Conservation (phyloP, 805 yeast genomes). For the Grigorovia jiainica region DNA sequence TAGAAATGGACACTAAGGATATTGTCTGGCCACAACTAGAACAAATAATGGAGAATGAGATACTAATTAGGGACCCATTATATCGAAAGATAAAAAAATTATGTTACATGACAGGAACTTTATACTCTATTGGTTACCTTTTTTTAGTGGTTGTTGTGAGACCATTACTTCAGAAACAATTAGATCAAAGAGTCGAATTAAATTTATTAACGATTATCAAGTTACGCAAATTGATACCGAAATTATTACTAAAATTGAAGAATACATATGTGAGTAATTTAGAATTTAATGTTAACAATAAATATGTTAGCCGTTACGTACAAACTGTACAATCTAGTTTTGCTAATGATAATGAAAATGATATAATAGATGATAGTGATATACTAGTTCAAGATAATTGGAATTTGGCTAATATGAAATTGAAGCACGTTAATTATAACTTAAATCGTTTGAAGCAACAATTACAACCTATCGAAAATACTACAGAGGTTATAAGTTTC, state of each 20-base stretch:
- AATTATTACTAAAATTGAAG: constrained; percentile 19
- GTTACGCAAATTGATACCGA: constrained; percentile 22
- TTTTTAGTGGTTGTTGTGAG: constrained; percentile 22
- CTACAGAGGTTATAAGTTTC: constrained; percentile 22
- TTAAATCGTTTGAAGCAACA: constrained; percentile 22
- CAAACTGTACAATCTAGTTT: constrained; percentile 16
- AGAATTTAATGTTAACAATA: constrained; percentile 32
- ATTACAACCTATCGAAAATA: constrained; percentile 5
- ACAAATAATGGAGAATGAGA: constrained; percentile 6
- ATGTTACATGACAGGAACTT: constrained; percentile 25
- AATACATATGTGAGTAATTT: constrained; percentile 34
- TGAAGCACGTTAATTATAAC: constrained; percentile 23
- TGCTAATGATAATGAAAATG: constrained; percentile 12
- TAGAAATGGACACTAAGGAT: background rate
- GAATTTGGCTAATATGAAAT: constrained; percentile 17
- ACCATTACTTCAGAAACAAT: constrained; percentile 34
- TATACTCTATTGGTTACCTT: constrained; percentile 14
- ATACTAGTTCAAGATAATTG: constrained; percentile 4
- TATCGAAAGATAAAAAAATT: constrained; percentile 16
- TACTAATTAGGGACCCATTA: constrained; percentile 14
- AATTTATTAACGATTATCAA: constrained; percentile 21
- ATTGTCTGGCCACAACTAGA: constrained; percentile 20
- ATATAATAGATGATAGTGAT: constrained; percentile 3
- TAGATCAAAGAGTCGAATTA: constrained; percentile 32
- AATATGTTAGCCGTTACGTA: constrained; percentile 23